These are phyloP conservation scores for Helicocarpus griseus DNA, from an alignment of 2,329 filamentous ascomycete species.

Conservation along the genomic window DNA sequence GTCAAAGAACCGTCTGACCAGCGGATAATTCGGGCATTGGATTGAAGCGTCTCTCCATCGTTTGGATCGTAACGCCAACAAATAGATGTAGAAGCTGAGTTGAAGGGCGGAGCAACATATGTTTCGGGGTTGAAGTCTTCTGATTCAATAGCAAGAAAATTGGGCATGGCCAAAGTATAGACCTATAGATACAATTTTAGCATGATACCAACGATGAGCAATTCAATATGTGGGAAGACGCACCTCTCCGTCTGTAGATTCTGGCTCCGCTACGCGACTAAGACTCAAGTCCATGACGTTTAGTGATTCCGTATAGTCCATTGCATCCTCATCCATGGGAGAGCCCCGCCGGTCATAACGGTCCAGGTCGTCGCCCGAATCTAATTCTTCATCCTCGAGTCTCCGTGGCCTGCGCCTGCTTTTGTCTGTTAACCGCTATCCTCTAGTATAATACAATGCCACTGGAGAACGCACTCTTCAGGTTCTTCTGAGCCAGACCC, in stretches of 20 bases:
- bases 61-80: constrained; percentile 58
- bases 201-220: constrained; percentile 1
- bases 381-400: constrained; percentile 53
- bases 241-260: constrained; percentile 36
- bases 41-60: constrained; percentile 48
- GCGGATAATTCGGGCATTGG: constrained; percentile 54
- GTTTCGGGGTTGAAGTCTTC: constrained; percentile 51
- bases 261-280: constrained; percentile 48
- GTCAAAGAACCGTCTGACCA: constrained; percentile 61
- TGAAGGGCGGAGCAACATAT: constrained; percentile 53
- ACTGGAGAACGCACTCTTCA: constrained; percentile 22
- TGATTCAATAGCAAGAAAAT: constrained; percentile 52
- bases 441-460: not conserved
- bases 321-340: constrained; percentile 35
- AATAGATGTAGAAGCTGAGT: constrained; percentile 54
- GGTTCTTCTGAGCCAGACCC: constrained; percentile 36
- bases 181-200: constrained; percentile 29
- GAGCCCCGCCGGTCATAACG: constrained; percentile 43
- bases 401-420: constrained; percentile 32
- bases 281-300: constrained; percentile 48
- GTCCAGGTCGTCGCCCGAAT: constrained; percentile 53
- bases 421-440: constrained; percentile 4
- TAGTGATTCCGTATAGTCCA: constrained; percentile 37
- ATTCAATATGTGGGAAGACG: not conserved
- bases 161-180: constrained; percentile 55